Evolutionary conservation across 768 basidiomycete species (phyloP), one percentile per base, ranked within the genome.

Genomic region (Panaeolus papilionaceus): DNA sequence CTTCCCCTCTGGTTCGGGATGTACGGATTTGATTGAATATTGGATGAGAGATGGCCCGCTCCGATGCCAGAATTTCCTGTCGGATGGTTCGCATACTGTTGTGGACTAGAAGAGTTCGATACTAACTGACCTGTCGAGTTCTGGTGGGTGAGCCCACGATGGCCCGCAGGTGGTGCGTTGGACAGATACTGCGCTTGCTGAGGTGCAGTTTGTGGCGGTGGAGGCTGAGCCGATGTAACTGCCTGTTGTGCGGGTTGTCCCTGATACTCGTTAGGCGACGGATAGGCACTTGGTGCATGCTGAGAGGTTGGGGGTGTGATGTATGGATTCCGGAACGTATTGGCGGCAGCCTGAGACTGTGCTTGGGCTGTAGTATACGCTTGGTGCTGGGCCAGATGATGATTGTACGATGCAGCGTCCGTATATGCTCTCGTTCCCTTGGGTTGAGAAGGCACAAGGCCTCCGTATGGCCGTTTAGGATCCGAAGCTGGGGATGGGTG

Each of bases 311-410:
- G 85, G 16, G 83, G 83, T 0, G 87, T 84, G 42, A 94, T 88
- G 73, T 96, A 96, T 11, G 94, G 94, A 73, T 96, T 95, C 40
- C 93, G 85, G 77, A 87, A 91, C 16, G 87, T 85, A 71, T 85
- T 89, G 0, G 91, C 88, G 26, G 92, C 90, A 16, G 54, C 54
- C 71, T 92, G 91, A 3, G 89, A 85, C 74, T 94, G 92, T 11
- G 91, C 90, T 76, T 95, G 94, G 3, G 94, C 94, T 33, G 54
- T 58, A 5, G 92, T 95, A 74, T 94, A 95, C 9, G 90, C 91
- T 78, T 99, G 97, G 73, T 98, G 97, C 75, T 96, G 95, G 12
- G 91, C 92, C 26, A 97, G 87, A 73, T 97, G 97, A 69, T 97
- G 95, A 71, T 96, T 95, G 81, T 99, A 99, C 1, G 91, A 82